phyloP scores from a whole-genome alignment of 2,329 filamentous ascomycete genomes.

The Botryotinia convoluta region DNA sequence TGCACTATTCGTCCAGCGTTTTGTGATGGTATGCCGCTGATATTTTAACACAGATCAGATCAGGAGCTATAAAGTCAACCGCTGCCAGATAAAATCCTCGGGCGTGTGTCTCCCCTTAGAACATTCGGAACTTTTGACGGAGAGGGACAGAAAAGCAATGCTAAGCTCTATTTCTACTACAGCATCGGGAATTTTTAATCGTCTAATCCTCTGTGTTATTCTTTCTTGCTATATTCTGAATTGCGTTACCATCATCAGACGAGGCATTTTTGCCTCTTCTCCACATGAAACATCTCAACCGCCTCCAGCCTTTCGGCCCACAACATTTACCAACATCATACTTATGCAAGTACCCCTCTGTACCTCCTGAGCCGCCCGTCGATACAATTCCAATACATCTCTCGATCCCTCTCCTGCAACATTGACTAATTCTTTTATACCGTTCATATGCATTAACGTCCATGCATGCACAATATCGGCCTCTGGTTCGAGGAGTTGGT shows the following conservation, averaged over 20 bases:
- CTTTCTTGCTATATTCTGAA: no score
- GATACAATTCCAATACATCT: background rate
- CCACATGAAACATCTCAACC: background rate
- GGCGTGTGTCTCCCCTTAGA: background rate
- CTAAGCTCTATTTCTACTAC: no score
- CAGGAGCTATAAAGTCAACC: background rate
- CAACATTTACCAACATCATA: background rate
- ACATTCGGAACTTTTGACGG: background rate
- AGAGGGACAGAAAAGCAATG: background rate
- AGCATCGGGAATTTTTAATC: background rate
- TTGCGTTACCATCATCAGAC: no score
- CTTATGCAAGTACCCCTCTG: background rate
- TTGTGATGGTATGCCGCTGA: background rate
- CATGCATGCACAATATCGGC: background rate
- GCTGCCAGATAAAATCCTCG: background rate
- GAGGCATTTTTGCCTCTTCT: no score
- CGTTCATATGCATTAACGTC: slow-evolving; percentile 8
- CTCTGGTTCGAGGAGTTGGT: background rate
- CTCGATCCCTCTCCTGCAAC: background rate
- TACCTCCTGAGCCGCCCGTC: background rate
- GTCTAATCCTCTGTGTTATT: no score
- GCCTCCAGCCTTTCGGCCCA: background rate
- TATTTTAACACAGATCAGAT: background rate
- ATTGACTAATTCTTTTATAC: slow-evolving; percentile 1
- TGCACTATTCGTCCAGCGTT: background rate